Conservation (phyloP, 768 basidiomycete species). For the Naematelia aurantialba region DNA sequence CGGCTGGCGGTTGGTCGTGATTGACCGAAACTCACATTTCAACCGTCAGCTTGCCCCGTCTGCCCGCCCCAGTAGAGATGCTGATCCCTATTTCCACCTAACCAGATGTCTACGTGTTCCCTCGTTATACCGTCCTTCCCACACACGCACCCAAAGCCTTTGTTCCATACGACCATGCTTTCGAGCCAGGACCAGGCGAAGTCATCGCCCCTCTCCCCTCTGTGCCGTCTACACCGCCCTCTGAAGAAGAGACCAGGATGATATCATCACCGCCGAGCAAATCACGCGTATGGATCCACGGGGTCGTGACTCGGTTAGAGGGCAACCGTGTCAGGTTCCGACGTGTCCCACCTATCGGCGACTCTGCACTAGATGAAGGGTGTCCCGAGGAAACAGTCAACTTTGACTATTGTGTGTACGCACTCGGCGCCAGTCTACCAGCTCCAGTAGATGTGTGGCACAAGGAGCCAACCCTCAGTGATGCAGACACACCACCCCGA, state of each 20-base stretch:
- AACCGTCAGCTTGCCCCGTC: conserved; percentile 48
- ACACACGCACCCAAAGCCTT: conserved; percentile 44
- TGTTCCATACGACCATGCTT: conserved; percentile 39
- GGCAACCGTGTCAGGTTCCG: neutral
- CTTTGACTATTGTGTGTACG: conserved; percentile 48
- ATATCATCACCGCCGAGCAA: conserved; percentile 9
- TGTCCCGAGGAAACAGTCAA: conserved; percentile 42
- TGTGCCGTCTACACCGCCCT: neutral
- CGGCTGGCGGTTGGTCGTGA: conserved; percentile 39
- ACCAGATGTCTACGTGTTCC: conserved; percentile 39
- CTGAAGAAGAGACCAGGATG: too few relatives aligned
- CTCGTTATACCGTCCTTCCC: conserved; percentile 32
- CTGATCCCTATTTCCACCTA: too few relatives aligned
- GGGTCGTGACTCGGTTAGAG: neutral
- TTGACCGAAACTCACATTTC: conserved; percentile 44
- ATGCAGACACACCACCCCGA: conserved; percentile 8
- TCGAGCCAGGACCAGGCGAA: conserved; percentile 2
- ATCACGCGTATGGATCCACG: neutral
- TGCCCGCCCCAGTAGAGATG: too few relatives aligned
- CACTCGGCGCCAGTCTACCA: conserved; percentile 46
- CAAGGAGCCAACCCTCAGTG: conserved; percentile 16
- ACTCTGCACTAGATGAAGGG: conserved; percentile 15
- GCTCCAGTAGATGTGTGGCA: conserved; percentile 48
- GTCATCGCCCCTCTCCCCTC: neutral
- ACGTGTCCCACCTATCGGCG: neutral